Base-by-base conservation (phyloP, 106 monocot genomes). In the Cymbidium sinense region DNA sequence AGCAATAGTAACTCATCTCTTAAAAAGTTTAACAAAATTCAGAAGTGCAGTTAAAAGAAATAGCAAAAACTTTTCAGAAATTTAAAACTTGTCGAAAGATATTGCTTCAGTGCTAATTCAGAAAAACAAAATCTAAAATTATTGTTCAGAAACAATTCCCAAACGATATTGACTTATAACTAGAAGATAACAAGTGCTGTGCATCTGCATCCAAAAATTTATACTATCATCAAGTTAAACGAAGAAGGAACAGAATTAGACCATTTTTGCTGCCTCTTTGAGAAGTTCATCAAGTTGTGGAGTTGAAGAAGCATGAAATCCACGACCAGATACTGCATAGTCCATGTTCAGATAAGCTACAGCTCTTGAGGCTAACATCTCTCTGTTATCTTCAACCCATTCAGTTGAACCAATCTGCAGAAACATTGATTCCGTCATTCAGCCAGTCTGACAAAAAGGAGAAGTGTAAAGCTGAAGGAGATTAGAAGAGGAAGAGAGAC, bases 371-470 rank as follows among this genome's bases (percentile, higher is more conserved):
- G 82, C 34, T 71, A 90, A 80, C 62, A 85, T 73, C 54, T 90
- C 90, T 71, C 83, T 82, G 70, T 90, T 87, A 52, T 87, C 87
- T 78, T 90, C 90, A 64, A 87, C 90, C 90, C 90, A 90, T 80
- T 90, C 90, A 36, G 90, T 87, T n/a, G 90, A 90, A 72, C 90
- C 90, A 72, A 85, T 85, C 90, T 90, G 85, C 43, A 84, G 69
- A 2, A 75, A 50, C 18, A 39, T 20, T 39, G 61, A 9, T 27
- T 7, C 61, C 21, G 23, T 58, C 7, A 72, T 19, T 2, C 18
- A 39, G 30, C 5, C 13, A n/a, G 37, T 21, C 0, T 10, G 9
- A 41, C 25, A 30, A 23, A 55, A 31, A 21, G 2, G 27, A 6
- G 50, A 21, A 43, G 21, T 52, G 33, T 13, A 20, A 54, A 21